phyloP scores from a whole-genome alignment of 2,329 filamentous ascomycete species.

The Dendrostoma leiphaemia region DNA sequence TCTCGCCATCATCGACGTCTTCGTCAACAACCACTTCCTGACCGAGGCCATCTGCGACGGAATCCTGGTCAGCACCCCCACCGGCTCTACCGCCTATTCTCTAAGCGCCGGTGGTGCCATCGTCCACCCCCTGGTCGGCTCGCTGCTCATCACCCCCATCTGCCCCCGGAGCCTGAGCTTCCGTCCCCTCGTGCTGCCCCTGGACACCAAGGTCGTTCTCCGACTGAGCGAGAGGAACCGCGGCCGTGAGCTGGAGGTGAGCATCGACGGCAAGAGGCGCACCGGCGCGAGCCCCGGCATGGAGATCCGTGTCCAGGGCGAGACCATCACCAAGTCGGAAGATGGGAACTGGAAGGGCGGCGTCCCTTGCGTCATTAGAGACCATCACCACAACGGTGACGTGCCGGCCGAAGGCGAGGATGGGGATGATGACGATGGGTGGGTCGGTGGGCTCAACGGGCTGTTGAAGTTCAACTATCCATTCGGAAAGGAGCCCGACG shows the following conservation, averaged over 20 bases:
- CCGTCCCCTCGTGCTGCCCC: constrained; percentile 82
- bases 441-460: constrained; percentile 93
- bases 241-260: constrained; percentile 73
- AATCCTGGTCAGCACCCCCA: constrained; percentile 90
- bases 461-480: constrained; percentile 97
- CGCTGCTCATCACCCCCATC: constrained; percentile 88
- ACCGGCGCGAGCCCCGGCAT: constrained; percentile 69
- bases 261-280: constrained; percentile 72
- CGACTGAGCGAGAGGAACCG: constrained; percentile 79
- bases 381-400: constrained; percentile 39
- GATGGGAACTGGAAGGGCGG: constrained; percentile 65
- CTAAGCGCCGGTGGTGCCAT: constrained; percentile 91
- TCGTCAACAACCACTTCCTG: constrained; percentile 81
- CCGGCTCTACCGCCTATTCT: constrained; percentile 92
- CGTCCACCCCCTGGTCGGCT: constrained; percentile 87
- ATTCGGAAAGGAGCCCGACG: constrained; percentile 70
- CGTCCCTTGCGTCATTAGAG: constrained; percentile 86
- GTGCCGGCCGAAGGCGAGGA: constrained; percentile 33
- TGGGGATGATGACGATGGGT: constrained; percentile 77
- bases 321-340: constrained; percentile 61
- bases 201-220: constrained; percentile 80
- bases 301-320: constrained; percentile 86
- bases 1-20: constrained; percentile 88
- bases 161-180: constrained; percentile 91
- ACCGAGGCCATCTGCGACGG: constrained; percentile 95